Conservation (phyloP, 345 rosid species). For the Salix koriyanagi region DNA sequence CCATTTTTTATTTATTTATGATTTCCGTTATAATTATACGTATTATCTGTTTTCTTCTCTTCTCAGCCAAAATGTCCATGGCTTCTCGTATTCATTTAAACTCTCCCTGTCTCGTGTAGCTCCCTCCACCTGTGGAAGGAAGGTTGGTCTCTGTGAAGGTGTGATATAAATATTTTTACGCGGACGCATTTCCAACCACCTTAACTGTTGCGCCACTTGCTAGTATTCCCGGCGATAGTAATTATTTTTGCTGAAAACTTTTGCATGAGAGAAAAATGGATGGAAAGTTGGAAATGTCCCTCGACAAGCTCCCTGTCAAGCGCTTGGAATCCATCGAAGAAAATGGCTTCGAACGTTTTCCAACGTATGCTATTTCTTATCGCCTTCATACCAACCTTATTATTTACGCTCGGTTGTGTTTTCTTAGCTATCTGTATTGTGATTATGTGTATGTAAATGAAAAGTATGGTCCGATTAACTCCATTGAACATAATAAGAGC, state of each 20-base stretch:
- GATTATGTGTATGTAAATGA: neutral
- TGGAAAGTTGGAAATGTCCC: constrained; percentile 57
- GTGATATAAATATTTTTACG: too few relatives aligned
- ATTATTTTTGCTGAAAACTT: constrained; percentile 5
- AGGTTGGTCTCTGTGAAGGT: too few relatives aligned
- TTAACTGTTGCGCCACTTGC: too few relatives aligned
- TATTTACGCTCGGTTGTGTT: neutral
- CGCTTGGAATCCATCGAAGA: constrained; percentile 81
- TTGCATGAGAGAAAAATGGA: constrained; percentile 39
- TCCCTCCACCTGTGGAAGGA: too few relatives aligned
- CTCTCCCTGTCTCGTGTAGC: too few relatives aligned
- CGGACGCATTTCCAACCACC: too few relatives aligned
- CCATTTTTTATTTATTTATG: too few relatives aligned
- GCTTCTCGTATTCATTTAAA: too few relatives aligned
- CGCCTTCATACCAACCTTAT: neutral
- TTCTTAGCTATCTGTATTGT: neutral
- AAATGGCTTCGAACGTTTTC: constrained; percentile 72
- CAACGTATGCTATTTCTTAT: constrained; percentile 42
- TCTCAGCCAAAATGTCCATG: too few relatives aligned
- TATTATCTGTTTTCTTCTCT: too few relatives aligned
- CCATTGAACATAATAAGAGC: neutral
- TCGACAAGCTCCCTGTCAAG: constrained; percentile 78
- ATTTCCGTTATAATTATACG: too few relatives aligned
- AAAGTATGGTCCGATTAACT: neutral
- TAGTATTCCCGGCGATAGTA: too few relatives aligned